phyloP scores from a whole-genome alignment of 129 eudicot species.

The Scalesia atractyloides region DNA sequence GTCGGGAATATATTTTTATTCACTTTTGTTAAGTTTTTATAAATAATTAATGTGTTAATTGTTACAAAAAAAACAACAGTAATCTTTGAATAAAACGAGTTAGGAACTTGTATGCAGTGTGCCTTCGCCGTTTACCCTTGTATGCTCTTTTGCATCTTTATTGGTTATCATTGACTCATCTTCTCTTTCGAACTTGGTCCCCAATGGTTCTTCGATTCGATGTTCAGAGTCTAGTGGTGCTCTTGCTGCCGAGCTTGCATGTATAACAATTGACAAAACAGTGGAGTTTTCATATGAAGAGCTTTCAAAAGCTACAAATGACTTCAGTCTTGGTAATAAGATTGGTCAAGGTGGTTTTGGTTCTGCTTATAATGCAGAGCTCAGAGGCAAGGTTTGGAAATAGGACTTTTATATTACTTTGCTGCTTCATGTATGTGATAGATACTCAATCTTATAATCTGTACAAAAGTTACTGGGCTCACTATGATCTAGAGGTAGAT shows the following conservation, averaged over 20 bases:
- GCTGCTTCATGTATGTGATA: slow-evolving; percentile 12
- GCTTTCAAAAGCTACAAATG: slow-evolving; percentile 74
- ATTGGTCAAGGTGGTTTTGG: slow-evolving; percentile 99
- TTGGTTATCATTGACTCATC: slow-evolving; percentile 1
- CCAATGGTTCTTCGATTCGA: slow-evolving; percentile 31
- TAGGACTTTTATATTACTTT: background rate
- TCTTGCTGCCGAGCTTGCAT: slow-evolving; percentile 54
- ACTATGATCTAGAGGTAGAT: background rate
- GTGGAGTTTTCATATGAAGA: slow-evolving; percentile 94
- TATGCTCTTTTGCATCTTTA: background rate
- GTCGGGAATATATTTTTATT: too few relatives aligned
- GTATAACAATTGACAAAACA: slow-evolving; percentile 80
- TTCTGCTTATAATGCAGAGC: slow-evolving; percentile 88
- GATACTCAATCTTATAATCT: background rate
- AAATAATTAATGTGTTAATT: too few relatives aligned
- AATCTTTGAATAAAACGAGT: background rate
- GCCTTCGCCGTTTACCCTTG: background rate
- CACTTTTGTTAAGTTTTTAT: too few relatives aligned
- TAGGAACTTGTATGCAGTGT: background rate
- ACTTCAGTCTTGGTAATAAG: slow-evolving; percentile 74
- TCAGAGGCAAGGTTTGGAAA: slow-evolving; percentile 92
- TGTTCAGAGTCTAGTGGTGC: slow-evolving; percentile 38
- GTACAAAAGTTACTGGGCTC: background rate
- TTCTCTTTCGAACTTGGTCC: slow-evolving; percentile 29
- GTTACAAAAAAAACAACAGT: background rate